Evolutionary conservation across 768 basidiomycete genomes (phyloP), one percentile per base, ranked within the genome.

Genomic region (Clitopilus hobsonii): DNA sequence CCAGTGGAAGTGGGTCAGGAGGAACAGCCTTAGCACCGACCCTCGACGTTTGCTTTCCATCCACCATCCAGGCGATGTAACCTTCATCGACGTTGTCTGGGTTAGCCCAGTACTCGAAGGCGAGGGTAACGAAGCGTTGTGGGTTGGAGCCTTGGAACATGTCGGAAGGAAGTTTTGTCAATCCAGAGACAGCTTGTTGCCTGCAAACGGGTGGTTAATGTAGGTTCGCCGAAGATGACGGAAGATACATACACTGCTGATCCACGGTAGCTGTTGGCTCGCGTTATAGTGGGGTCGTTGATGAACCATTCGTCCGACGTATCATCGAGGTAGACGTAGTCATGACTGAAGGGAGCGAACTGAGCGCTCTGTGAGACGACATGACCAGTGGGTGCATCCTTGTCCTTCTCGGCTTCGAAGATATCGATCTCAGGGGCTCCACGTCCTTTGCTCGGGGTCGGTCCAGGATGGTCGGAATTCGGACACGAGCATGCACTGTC

Each of bases 361-460:
- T 91, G 90, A 20, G 80, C 82, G 1, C 81, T 83, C 69, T 91
- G 89, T n/a, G 88, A 90, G 6, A 84, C 84, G 51, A 81, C 78
- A 55, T 79, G 80, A 20, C 80, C 87, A 1, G 60, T 45, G 11
- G 57, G 54, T 54, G 58, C 53, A 47, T 65, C 63, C 57, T 87
- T 86, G 72, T 85, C 81, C 63, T 76, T 77, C 65, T 89, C 85
- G 0, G 85, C 87, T 69, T 94, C 90, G 56, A 92, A 76, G 55
- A 92, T 76, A 67, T 93, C 91, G 63, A 94, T 91, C 69, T 94
- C 89, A 3, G 90, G 90, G 0, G 88, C 83, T 3, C 85, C 85
- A 49, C 91, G 84, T 10, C 91, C 90, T 28, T 70, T 63, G 14
- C 56, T 62, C 47, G 63, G 56, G 16, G 59, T 47, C 0, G 91